A percentile compares a stretch with the other conserved stretches of the same genome.
phyloP scores from a whole-genome alignment of 1,139 yeast genomes.

The Yamadazyma kanchanaburiensis region DNA sequence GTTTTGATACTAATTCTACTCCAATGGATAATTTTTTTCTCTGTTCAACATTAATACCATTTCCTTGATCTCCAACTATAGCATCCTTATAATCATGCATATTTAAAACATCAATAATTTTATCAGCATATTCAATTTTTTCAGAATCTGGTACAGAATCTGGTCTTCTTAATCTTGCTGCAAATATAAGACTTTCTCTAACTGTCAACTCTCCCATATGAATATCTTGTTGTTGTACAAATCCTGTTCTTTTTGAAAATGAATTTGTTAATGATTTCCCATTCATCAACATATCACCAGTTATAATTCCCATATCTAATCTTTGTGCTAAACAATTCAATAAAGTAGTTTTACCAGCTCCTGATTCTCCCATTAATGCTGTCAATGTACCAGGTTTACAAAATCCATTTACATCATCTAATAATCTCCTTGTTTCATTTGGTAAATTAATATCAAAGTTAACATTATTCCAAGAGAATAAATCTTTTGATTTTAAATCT shows the following conservation, averaged over 20 bases:
- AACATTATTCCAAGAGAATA: slow-evolving; percentile 56
- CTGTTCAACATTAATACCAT: slow-evolving; percentile 77
- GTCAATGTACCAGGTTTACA: slow-evolving; percentile 58
- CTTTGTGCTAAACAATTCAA: slow-evolving; percentile 76
- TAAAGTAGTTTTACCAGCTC: slow-evolving; percentile 80
- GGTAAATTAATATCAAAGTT: slow-evolving; percentile 72
- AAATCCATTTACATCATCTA: slow-evolving; percentile 77
- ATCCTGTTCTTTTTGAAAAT: slow-evolving; percentile 80
- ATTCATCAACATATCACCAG: slow-evolving; percentile 74
- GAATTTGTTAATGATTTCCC: slow-evolving; percentile 66
- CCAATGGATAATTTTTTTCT: slow-evolving; percentile 82
- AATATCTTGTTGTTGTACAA: slow-evolving; percentile 80
- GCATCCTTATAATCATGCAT: slow-evolving; percentile 78
- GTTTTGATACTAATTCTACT: slow-evolving; percentile 86
- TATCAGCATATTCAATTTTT: slow-evolving; percentile 69
- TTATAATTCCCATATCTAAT: slow-evolving; percentile 73
- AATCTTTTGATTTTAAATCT: slow-evolving; percentile 25
- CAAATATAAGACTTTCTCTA: slow-evolving; percentile 70
- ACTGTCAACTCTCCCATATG: slow-evolving; percentile 75
- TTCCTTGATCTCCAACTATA: slow-evolving; percentile 80
- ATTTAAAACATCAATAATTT: slow-evolving; percentile 64
- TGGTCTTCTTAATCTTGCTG: slow-evolving; percentile 76
- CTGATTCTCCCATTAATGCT: slow-evolving; percentile 77
- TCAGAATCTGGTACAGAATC: slow-evolving; percentile 48
- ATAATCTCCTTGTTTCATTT: slow-evolving; percentile 57